These are phyloP conservation scores for Colletotrichum acutatum DNA, from an alignment of 2,329 filamentous ascomycete genomes.

Conservation along the genomic window DNA sequence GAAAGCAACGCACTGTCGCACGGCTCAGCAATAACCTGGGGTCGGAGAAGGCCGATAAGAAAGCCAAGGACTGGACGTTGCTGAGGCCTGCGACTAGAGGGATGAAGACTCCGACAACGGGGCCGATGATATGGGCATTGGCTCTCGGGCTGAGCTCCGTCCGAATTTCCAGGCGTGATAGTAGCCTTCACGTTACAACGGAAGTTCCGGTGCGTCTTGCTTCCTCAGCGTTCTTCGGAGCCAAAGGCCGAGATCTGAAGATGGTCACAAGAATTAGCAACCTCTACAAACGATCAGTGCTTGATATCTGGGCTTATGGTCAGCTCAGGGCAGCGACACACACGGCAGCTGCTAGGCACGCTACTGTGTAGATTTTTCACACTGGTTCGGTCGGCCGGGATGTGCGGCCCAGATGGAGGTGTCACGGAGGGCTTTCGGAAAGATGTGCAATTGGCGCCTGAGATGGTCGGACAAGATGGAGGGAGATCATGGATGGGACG, in stretches of 20 bases:
- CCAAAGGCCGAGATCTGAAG: neutral
- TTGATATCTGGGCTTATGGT: neutral
- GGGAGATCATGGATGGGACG: slow-evolving; percentile 5
- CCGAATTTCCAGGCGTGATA: neutral
- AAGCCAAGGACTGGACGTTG: neutral
- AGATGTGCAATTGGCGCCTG: neutral
- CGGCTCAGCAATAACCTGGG: neutral
- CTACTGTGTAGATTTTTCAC: neutral
- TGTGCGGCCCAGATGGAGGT: slow-evolving; percentile 1
- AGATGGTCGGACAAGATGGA: neutral
- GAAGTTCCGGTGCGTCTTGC: neutral
- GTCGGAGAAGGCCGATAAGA: slow-evolving; percentile 15
- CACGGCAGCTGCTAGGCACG: neutral
- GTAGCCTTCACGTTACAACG: neutral
- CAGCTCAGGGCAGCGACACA: neutral
- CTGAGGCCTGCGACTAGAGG: neutral
- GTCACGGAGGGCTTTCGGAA: slow-evolving; percentile 20
- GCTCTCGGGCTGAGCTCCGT: neutral
- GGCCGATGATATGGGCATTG: neutral
- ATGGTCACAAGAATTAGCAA: neutral
- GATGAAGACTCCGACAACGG: neutral
- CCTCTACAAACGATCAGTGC: neutral
- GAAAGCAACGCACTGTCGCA: neutral
- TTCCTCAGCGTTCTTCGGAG: neutral
- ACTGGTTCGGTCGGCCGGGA: neutral